Evolutionary conservation across 495 filamentous ascomycete genomes (phyloP).

Genomic region (Aspergillus avenaceus): DNA sequence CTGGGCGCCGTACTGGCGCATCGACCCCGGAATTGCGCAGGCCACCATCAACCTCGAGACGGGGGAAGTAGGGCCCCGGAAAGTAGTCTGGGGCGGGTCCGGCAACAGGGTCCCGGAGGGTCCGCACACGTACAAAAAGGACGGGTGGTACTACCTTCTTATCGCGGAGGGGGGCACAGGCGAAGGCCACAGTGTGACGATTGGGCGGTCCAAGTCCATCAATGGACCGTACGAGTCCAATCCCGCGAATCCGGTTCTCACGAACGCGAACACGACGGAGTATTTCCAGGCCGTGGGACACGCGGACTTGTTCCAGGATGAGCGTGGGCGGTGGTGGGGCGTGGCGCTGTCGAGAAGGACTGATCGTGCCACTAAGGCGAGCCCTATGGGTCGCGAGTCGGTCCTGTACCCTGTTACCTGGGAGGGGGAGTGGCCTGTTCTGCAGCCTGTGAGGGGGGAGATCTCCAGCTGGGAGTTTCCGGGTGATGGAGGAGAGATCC

Average conservation of each 20-base stretch:
- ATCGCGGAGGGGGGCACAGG: slow-evolving; percentile 61
- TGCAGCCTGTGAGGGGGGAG: slow-evolving; percentile 22
- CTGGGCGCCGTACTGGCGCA: slow-evolving; percentile 18
- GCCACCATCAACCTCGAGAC: slow-evolving; percentile 40
- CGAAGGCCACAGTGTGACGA: slow-evolving; percentile 47
- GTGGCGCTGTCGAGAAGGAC: slow-evolving; percentile 44
- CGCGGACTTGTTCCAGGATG: slow-evolving; percentile 41
- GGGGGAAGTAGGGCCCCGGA: slow-evolving; percentile 28
- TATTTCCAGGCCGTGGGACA: slow-evolving; percentile 39
- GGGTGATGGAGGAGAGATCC: not conserved
- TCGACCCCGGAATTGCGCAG: no score
- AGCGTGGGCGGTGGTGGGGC: slow-evolving; percentile 50
- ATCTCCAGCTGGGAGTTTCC: slow-evolving; percentile 3
- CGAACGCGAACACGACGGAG: slow-evolving; percentile 40
- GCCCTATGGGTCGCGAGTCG: slow-evolving; percentile 59
- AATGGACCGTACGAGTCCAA: slow-evolving; percentile 52
- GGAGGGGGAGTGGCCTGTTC: slow-evolving; percentile 28
- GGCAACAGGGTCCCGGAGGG: slow-evolving; percentile 50
- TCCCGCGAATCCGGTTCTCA: slow-evolving; percentile 51
- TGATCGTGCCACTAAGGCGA: slow-evolving; percentile 27
- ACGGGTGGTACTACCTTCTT: slow-evolving; percentile 61
- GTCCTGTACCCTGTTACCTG: slow-evolving; percentile 51
- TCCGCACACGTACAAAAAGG: slow-evolving; percentile 58
- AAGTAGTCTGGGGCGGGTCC: slow-evolving; percentile 48
- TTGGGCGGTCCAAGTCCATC: slow-evolving; percentile 48